phyloP scores from a whole-genome alignment of 2,329 filamentous ascomycete genomes.

The Pseudocercospora fijiensis region DNA sequence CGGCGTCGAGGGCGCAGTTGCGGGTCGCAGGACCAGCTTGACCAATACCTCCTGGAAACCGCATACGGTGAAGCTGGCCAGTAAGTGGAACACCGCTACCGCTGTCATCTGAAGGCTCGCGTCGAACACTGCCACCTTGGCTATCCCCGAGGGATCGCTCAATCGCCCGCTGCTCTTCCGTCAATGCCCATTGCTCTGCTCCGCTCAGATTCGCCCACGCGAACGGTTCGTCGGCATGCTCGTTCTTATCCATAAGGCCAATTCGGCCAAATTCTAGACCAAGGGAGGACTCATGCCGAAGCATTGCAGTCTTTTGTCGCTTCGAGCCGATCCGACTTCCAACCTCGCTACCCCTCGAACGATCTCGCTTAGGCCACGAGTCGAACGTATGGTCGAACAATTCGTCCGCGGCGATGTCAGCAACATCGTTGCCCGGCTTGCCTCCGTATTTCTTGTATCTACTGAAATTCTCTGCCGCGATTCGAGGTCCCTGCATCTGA shows the following conservation, averaged over 20 bases:
- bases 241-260: background rate
- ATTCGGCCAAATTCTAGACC: background rate
- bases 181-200: background rate
- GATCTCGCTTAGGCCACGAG: background rate
- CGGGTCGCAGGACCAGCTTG: background rate
- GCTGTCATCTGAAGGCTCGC: background rate
- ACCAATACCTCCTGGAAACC: background rate
- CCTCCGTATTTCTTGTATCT: background rate
- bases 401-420: background rate
- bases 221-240: background rate
- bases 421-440: background rate
- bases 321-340: background rate
- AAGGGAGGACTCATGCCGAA: background rate
- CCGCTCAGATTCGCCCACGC: background rate
- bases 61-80: background rate
- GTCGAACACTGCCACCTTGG: background rate
- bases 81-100: background rate
- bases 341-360: background rate
- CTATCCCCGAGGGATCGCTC: background rate
- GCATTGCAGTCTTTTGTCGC: background rate
- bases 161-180: background rate
- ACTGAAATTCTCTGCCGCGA: background rate
- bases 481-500: background rate
- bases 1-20: background rate
- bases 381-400: background rate